Base-by-base conservation (phyloP, 2,329 filamentous ascomycete species). In the Xylariaceae sp. region DNA sequence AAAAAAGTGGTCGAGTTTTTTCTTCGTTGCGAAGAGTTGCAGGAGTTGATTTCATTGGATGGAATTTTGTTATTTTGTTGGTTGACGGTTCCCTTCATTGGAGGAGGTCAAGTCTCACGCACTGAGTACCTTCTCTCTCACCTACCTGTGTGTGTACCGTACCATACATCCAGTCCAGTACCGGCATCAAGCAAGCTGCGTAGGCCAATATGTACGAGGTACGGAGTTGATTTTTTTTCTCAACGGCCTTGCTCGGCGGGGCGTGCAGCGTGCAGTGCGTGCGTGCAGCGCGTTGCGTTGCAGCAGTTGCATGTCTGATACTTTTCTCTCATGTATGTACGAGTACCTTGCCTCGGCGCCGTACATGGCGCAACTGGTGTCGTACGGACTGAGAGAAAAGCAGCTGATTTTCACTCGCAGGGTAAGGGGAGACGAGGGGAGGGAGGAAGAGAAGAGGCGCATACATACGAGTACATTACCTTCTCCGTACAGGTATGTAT, bases 351-450 rank as follows among this genome's bases (percentile, higher is more conserved):
- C 57, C 48, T 61, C 67, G 65, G 65, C 60, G 63, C 64, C 63
- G 37, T 41, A 41, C 37, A 41, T 41, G 11, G 23, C 23, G 23
- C 23, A 30, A 30, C 23, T 13, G 37, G 37, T 41, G 37, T 30
- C 23, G 37, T 41, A 41, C 37, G 8, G 37, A 41, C 37, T 41
- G 37, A 41, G 23, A 30, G 23, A 30, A 30, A 30, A 41, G 37
- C 37, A 41, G 37, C 37, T 41, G 37, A 41, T 41, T 41, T 41
- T 41, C 37, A 2, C 11, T 41, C 55, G 62, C 68, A 68, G 65
- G 64, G 64, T 67, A 66, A 69, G 66, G 66, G 66, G 65, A 67
- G 64, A 66, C 64, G 67, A 68, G 65, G 51, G 54, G 34, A 45
- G 57, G 41, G 13, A 51, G 50, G 44, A 17, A 30, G 41, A 41